A percentile compares a stretch with the other conserved stretches of the same genome.
Evolutionary conservation across 331 rosid genomes (phyloP).

Genomic region (Cydonia oblonga): DNA sequence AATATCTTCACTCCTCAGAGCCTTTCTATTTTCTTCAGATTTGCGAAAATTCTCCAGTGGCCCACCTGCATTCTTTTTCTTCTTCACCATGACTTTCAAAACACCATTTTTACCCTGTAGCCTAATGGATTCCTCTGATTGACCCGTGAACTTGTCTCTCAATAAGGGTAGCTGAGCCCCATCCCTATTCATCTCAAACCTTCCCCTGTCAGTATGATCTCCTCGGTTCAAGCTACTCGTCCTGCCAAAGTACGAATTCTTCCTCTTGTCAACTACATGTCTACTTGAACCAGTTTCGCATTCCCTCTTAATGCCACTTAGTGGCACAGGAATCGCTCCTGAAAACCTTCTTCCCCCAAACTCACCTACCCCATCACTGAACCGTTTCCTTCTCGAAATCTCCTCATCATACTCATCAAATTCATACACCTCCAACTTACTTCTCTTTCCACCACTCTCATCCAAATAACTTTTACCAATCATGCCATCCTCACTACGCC

Average conservation of each 20-base stretch:
- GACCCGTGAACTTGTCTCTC: conserved; percentile 49
- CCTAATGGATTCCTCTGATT: conserved; percentile 63
- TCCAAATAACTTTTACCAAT: conserved; percentile 29
- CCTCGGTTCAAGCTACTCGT: conserved; percentile 27
- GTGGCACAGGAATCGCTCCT: conserved; percentile 42
- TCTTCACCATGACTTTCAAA: conserved; percentile 76
- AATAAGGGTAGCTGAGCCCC: conserved; percentile 29
- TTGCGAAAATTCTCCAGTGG: conserved; percentile 32
- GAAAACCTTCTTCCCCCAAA: conserved; percentile 44
- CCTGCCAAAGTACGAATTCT: conserved; percentile 30
- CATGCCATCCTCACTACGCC: conserved; percentile 38
- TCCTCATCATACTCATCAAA: conserved; percentile 66
- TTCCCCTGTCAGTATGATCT: conserved; percentile 29
- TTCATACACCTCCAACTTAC: conserved; percentile 54
- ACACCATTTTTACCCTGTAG: conserved; percentile 98
- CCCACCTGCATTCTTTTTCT: conserved; percentile 42
- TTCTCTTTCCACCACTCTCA: conserved; percentile 35
- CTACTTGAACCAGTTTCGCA: conserved; percentile 50
- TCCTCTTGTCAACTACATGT: conserved; percentile 42
- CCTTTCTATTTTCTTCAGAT: conserved; percentile 36
- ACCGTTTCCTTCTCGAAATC: conserved; percentile 31
- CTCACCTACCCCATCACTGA: conserved; percentile 31
- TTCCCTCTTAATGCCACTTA: conserved; percentile 42
- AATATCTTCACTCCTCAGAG: conserved; percentile 34
- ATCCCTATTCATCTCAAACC: conserved; percentile 37